These are phyloP conservation scores for Pichia sp. DNA, from an alignment of 1,139 yeast genomes.

Conservation along the genomic window DNA sequence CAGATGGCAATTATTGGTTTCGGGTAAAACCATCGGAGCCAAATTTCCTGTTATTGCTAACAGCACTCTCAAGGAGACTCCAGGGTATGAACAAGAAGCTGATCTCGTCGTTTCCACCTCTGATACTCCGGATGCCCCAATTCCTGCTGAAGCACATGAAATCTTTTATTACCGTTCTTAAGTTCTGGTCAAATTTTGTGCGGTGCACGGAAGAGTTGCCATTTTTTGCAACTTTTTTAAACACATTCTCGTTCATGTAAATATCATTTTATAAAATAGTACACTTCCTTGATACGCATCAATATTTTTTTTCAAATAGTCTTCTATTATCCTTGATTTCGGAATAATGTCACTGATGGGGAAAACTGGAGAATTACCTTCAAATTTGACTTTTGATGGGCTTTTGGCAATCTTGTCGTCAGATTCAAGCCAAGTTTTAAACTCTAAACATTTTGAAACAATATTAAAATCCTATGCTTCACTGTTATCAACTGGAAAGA, in stretches of 20 bases:
- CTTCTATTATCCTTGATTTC: too few relatives aligned
- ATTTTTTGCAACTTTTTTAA: neutral
- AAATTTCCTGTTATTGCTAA: conserved; percentile 35
- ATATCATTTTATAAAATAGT: neutral
- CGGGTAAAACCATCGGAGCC: conserved; percentile 38
- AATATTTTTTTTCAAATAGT: too few relatives aligned
- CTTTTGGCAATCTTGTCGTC: neutral
- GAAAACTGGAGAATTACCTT: neutral
- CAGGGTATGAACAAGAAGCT: conserved; percentile 21
- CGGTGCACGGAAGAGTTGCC: neutral
- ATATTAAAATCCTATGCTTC: neutral
- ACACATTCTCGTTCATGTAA: neutral
- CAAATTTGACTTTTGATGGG: conserved; percentile 1
- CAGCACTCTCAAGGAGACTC: conserved; percentile 33
- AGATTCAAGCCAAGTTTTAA: too few relatives aligned
- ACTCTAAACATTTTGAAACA: too few relatives aligned
- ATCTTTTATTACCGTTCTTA: conserved; percentile 30
- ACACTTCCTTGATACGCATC: too few relatives aligned
- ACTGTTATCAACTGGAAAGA: neutral
- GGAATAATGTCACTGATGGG: neutral
- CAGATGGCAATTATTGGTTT: conserved; percentile 68
- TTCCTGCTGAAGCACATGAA: conserved; percentile 20
- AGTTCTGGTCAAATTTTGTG: neutral
- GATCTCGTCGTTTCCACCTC: too few relatives aligned
- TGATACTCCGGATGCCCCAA: neutral